Percentiles rank a stretch among this genome's conserved stretches.
phyloP scores from a whole-genome alignment of 1,284 basidiomycete species.

The Fomitiporia mediterranea region DNA sequence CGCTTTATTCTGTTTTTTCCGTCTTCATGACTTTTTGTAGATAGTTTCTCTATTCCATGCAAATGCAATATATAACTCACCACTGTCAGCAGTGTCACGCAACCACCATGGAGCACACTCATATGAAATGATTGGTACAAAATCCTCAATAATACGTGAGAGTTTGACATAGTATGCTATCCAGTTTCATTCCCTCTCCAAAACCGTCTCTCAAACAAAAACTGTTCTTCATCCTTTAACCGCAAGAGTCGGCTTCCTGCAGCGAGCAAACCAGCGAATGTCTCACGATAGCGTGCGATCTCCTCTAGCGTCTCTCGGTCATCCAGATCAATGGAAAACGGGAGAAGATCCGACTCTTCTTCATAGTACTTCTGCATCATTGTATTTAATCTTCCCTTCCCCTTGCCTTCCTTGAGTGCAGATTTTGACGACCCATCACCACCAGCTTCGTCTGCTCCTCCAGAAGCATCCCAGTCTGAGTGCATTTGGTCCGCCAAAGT shows the following conservation, averaged over 20 bases:
- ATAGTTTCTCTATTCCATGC: too few species aligned
- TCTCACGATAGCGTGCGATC: conserved; percentile 16
- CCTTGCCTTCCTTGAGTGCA: neutral
- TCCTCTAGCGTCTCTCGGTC: conserved; percentile 18
- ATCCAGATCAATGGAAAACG: conserved; percentile 7
- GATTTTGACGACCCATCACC: neutral
- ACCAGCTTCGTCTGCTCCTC: neutral
- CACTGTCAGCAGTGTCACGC: too few species aligned
- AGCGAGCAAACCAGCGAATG: conserved; percentile 20
- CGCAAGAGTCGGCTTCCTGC: conserved; percentile 19
- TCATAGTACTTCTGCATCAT: conserved; percentile 17
- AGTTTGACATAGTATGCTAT: neutral
- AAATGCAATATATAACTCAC: too few species aligned
- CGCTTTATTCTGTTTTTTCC: too few species aligned
- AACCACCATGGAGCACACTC: too few species aligned
- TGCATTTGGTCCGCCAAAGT: conserved; percentile 12
- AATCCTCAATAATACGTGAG: too few species aligned
- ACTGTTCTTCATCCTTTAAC: conserved; percentile 18
- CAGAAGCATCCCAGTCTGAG: neutral
- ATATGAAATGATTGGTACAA: too few species aligned
- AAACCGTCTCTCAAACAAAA: conserved; percentile 17
- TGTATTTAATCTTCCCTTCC: neutral
- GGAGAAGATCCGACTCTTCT: conserved; percentile 16
- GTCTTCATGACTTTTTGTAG: too few species aligned
- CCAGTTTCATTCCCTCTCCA: neutral